Evolutionary conservation across 768 basidiomycete species (phyloP), one percentile per base, ranked within the genome.

Genomic region (Phlebiopsis flavidoalba): DNA sequence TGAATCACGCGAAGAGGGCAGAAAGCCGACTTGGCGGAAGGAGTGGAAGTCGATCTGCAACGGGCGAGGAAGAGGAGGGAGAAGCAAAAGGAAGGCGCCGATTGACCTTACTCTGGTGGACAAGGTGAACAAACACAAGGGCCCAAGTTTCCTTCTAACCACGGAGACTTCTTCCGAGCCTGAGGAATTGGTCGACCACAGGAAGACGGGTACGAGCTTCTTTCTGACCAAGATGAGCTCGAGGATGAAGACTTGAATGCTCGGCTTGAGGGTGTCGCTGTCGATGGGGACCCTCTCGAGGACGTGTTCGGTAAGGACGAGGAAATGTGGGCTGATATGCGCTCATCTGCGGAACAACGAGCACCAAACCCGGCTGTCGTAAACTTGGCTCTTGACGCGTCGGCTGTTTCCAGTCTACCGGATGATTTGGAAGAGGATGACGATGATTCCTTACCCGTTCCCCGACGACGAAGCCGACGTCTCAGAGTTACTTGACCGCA

Each of bases 271-370:
- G 65, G 60, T 48, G 71, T 55, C 10, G 17, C 17, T 5, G 51
- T 2, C 24, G 43, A 69, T 59, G 71, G 67, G 59, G 84, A 88
- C 68, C 84, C 84, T 21, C 74, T 87, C 26, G 76, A 71, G 8
- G 85, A 87, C 63, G 78, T 87, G 7, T 88, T 87, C 72, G 85
- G 86, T 50, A 78, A 79, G n/a, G 87, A 87, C 69, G 82, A 76
- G 62, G 82, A 86, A 63, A 79, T 82, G 0, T 87, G 86, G 86
- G 75, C 76, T 60, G 82, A 82, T 54, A 76, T 88, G 53, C 67
- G 74, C 45, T 71, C 78, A 60, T 69, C 67, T 31, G 71, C 66
- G 62, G 63, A 60, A 60, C 47, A 58, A 21, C 71, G 65, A 60
- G 63, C 50, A 60, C 69, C 8, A 26, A 76, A 82, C 66, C 79